A percentile compares a stretch with the other conserved stretches of the same genome.
Evolutionary conservation across 2,329 filamentous ascomycete species (phyloP).

Genomic region (Myotisia sp.): DNA sequence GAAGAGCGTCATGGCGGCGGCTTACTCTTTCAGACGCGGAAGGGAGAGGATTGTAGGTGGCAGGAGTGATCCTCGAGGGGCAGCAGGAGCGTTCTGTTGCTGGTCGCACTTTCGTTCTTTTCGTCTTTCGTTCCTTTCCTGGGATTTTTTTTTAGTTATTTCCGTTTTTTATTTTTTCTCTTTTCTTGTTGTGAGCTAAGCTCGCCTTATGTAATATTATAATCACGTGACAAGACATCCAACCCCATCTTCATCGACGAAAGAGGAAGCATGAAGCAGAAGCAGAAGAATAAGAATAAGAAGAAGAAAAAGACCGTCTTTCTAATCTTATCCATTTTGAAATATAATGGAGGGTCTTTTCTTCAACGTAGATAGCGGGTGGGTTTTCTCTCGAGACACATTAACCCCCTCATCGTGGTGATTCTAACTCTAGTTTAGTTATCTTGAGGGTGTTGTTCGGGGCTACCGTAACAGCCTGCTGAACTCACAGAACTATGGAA

Average conservation of each 20-base stretch:
- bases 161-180: conserved; percentile 5
- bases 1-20: conserved; percentile 63
- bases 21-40: neutral
- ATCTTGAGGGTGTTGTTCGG: conserved; percentile 92
- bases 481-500: conserved; percentile 80
- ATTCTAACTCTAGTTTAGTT: conserved; percentile 40
- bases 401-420: neutral
- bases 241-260: neutral
- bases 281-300: neutral
- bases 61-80: neutral
- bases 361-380: conserved; percentile 92
- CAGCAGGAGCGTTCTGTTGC: too few species aligned
- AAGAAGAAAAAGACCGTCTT: neutral
- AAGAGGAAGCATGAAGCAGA: neutral
- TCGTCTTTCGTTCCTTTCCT: conserved; percentile 1
- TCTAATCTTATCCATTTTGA: too few species aligned
- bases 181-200: conserved; percentile 4
- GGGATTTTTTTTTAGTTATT: conserved; percentile 5
- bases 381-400: conserved; percentile 20
- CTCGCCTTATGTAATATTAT: neutral
- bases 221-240: conserved; percentile 1
- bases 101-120: neutral
- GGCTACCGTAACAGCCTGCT: conserved; percentile 92
- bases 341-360: conserved; percentile 81
- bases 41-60: neutral